Percentiles rank a stretch among this genome's conserved stretches.
Conservation (phyloP, 2,329 filamentous ascomycete species). For the Epichloe brachyelytri region DNA sequence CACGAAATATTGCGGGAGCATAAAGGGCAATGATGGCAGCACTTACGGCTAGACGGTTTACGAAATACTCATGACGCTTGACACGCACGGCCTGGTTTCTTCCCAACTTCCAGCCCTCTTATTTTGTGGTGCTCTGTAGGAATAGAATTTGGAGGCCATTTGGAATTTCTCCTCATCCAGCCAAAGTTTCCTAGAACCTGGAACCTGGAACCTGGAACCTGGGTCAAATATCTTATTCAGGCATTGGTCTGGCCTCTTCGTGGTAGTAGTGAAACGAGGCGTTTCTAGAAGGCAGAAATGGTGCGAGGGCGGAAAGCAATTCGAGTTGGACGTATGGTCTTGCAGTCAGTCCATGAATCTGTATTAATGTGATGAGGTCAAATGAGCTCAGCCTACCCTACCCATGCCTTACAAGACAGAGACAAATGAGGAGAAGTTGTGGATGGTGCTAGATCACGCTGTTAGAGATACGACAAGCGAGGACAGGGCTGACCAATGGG, state of each 20-base stretch:
- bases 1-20: not conserved
- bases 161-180: not conserved
- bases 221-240: not conserved
- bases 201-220: no score
- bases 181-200: not conserved
- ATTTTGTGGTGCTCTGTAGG: not conserved
- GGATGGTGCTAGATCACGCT: not conserved
- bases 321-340: no score
- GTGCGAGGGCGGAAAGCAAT: no score
- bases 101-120: not conserved
- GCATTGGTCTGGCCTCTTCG: not conserved
- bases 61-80: not conserved
- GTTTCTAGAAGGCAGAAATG: no score
- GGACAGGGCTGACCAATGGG: not conserved
- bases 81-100: not conserved
- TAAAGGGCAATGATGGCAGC: not conserved
- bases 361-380: no score
- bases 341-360: no score
- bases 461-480: not conserved
- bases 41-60: not conserved
- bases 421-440: not conserved
- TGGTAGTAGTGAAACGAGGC: not conserved
- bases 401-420: not conserved
- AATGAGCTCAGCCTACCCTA: no score
- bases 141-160: not conserved